Conservation (phyloP, 352 stramenopile genomes). For the Phytophthora colocasiae region DNA sequence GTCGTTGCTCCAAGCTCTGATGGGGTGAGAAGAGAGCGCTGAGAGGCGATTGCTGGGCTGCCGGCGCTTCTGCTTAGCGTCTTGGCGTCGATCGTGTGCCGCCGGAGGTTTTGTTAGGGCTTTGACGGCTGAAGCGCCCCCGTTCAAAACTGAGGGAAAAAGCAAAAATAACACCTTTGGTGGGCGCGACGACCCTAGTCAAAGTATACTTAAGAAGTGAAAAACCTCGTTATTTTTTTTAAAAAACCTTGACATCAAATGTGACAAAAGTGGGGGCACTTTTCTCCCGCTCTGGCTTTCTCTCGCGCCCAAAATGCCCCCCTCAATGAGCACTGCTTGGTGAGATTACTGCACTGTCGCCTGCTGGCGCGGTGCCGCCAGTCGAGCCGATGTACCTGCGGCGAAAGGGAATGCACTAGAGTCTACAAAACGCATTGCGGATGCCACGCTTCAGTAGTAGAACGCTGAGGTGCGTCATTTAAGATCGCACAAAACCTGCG, state of each 20-base stretch:
- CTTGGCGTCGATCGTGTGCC: constrained; percentile 19
- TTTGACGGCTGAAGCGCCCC: constrained; percentile 30
- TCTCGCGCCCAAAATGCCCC: constrained; percentile 32
- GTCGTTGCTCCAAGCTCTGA: constrained; percentile 3
- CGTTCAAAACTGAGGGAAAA: constrained; percentile 52
- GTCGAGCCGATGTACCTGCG: neutral
- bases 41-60: neutral
- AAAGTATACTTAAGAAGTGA: constrained; percentile 35
- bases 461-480: constrained; percentile 10
- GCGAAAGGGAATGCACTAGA: neutral
- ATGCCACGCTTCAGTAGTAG: constrained; percentile 8
- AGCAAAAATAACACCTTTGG: constrained; percentile 49
- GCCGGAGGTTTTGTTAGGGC: constrained; percentile 29
- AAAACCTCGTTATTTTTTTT: constrained; percentile 34
- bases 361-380: neutral
- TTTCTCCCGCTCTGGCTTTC: constrained; percentile 48
- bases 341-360: constrained; percentile 20
- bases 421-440: constrained; percentile 1
- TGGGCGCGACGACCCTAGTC: constrained; percentile 18
- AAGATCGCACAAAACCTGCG: constrained; percentile 38
- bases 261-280: constrained; percentile 24
- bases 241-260: constrained; percentile 37
- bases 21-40: constrained; percentile 8
- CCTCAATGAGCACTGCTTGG: constrained; percentile 15
- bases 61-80: constrained; percentile 7